Evolutionary conservation across 2,329 filamentous ascomycete genomes (phyloP), one percentile per base, ranked within the genome.

Genomic region (Ophiostoma novo-ulmi): DNA sequence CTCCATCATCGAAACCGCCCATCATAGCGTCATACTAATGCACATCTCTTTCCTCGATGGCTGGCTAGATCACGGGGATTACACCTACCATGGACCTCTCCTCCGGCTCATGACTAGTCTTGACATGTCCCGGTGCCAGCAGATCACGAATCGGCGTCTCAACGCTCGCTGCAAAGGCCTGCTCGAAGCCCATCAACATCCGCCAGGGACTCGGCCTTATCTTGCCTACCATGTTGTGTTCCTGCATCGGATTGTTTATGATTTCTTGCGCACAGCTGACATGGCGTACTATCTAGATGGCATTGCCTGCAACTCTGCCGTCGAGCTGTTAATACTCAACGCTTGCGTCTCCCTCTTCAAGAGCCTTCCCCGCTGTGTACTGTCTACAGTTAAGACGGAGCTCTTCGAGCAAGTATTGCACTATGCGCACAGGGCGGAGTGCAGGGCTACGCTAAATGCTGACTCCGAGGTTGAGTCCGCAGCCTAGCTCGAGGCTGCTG

Each of bases 281-380:
- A 48, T 48, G 44, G 17, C 44, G 1, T 5, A 20, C 3, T 20
- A 1, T 2, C 44, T 48, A 0, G 44, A 48, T 20, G 44, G 6
- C 5, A 2, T 48, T 1, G 4, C 17, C 7, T 14, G 44, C 4
- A 48, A n/a, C 4, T 1, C 44, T 0, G 1, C 17, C 1, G 17
- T 48, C 4, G 17, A 48, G 17, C 14, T 48, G 17, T n/a, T 48
- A 17, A 48, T 48, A 14, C 44, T 48, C 44, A n/a, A 48, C 17
- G 17, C 44, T 7, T 48, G 44, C 7, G 17, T 48, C 20, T 20
- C 44, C 1, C 17, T 48, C 5, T n/a, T 20, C 17, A 48, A 48
- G 7, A 48, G 17, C 17, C 44, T 48, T 17, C 41, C 41, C 10
- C 39, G 3, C 39, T 13, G 10, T 13, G 11, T 14, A 11, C 14